Evolutionary conservation across 257 asterid genomes (phyloP), one percentile per base, ranked within the genome.

Genomic region (Penstemon davidsonii): DNA sequence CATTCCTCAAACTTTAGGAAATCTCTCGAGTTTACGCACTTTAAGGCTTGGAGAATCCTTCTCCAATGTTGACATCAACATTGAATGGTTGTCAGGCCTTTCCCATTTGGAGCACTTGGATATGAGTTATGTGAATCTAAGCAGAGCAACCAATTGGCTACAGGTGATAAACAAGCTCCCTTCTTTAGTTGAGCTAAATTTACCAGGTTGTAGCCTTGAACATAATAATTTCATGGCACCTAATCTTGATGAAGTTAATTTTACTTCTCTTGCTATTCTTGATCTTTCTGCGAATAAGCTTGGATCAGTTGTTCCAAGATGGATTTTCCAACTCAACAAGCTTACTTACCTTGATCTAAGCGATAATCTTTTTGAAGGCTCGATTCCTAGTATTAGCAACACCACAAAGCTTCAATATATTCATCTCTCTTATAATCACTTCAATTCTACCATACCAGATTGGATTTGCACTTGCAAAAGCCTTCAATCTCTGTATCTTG

Each of bases 371-470:
- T n/a, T 75, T 2, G 19, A 62, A 51, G 79, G 83, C 6, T 66
- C 76, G 1, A 60, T 78, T 59, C 81, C 83, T 38, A 56, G 25
- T 7, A 1, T 5, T 1, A 56, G 67, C 55, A 67, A 75, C 49
- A 50, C 42, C 41, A 72, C 82, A 47, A 79, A 72, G 55, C 78
- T 78, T 53, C 56, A 54, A 25, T 0, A 62, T 39, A 38, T 83
- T 51, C 53, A 67, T 46, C 70, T 76, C 7, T 69, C 80, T 5
- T 0, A 0, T 3, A 80, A 73, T 61, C 0, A 3, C 11, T 51
- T 78, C 12, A 73, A 68, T 41, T 67, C 82, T 63, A 55, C 55
- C 56, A 78, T 83, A 25, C 85, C 84, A 12, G 2, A 72, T 7
- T 75, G 80, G 83, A 72, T 83, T 55, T 83, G 70, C 64, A 33